Percentiles rank a stretch among this genome's conserved stretches.
phyloP scores from a whole-genome alignment of 2,329 filamentous ascomycete species.

The Ophiosphaerella herpotricha region DNA sequence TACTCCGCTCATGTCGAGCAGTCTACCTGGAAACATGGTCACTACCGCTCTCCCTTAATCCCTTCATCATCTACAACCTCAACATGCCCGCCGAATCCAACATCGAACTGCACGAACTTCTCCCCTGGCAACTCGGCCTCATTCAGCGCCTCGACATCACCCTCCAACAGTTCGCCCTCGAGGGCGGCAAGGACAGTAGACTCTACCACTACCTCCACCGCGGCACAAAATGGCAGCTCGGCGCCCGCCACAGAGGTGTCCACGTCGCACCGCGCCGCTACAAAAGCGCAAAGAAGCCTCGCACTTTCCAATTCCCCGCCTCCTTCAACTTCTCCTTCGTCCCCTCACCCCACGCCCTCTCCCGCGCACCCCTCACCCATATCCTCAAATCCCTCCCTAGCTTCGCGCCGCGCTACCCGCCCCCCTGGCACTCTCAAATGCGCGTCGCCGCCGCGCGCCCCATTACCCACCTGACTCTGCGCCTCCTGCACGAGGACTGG shows the following conservation, averaged over 20 bases:
- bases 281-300: background rate
- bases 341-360: background rate
- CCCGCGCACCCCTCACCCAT: constrained; percentile 1
- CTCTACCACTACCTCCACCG: constrained; percentile 5
- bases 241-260: constrained; percentile 8
- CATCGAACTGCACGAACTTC: background rate
- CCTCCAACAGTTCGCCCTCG: constrained; percentile 14
- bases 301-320: background rate
- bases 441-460: constrained; percentile 13
- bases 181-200: constrained; percentile 1
- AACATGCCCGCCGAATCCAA: background rate
- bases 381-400: background rate
- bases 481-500: constrained; percentile 17
- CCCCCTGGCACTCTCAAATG: constrained; percentile 9
- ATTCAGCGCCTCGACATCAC: constrained; percentile 21
- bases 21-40: constrained; percentile 27
- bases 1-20: constrained; percentile 23
- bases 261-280: constrained; percentile 10
- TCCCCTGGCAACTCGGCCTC: constrained; percentile 20
- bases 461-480: constrained; percentile 21
- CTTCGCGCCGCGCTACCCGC: background rate
- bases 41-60: constrained; percentile 17
- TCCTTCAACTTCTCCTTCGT: constrained; percentile 11
- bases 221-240: constrained; percentile 2
- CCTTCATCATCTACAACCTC: background rate